These are phyloP conservation scores for Emergomyces pasteurianus DNA, from an alignment of 2,329 filamentous ascomycete genomes.

Conservation along the genomic window DNA sequence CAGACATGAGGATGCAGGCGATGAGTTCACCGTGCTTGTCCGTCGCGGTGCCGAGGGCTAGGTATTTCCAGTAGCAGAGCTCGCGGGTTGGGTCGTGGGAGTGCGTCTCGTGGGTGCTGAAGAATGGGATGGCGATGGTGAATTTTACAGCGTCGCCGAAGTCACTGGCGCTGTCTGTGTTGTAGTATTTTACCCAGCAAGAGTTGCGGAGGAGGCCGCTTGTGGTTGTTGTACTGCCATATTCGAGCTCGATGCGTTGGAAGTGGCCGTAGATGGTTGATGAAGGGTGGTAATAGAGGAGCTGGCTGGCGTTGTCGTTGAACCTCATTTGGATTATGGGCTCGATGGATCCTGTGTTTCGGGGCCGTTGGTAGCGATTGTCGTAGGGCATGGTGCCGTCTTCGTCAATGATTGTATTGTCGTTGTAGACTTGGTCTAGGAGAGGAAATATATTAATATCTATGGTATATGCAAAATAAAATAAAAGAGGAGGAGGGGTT, in stretches of 20 bases:
- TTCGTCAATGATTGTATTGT: neutral
- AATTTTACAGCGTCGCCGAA: slow-evolving; percentile 23
- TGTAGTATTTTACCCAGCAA: neutral
- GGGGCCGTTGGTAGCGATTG: neutral
- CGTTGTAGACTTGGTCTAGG: slow-evolving; percentile 2
- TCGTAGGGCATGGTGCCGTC: neutral
- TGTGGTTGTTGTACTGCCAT: slow-evolving; percentile 4
- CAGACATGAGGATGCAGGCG: slow-evolving; percentile 27
- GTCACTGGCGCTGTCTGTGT: slow-evolving; percentile 3
- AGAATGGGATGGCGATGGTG: slow-evolving; percentile 30
- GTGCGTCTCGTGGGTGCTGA: slow-evolving; percentile 22
- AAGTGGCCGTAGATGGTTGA: slow-evolving; percentile 25
- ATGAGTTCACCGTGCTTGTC: slow-evolving; percentile 20
- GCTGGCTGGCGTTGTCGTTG: slow-evolving; percentile 25
- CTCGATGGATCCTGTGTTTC: neutral
- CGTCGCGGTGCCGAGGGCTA: slow-evolving; percentile 29
- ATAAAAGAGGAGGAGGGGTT: neutral
- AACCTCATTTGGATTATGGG: slow-evolving; percentile 22
- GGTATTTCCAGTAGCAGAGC: slow-evolving; percentile 28
- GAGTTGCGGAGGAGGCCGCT: slow-evolving; percentile 12
- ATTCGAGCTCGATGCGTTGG: slow-evolving; percentile 17
- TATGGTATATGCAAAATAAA: neutral
- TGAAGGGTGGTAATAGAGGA: slow-evolving; percentile 24
- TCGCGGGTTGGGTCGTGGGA: slow-evolving; percentile 3
- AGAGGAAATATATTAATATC: neutral